phyloP scores from a whole-genome alignment of 2,329 filamentous ascomycete species.

The Colletotrichum chrysophilum region DNA sequence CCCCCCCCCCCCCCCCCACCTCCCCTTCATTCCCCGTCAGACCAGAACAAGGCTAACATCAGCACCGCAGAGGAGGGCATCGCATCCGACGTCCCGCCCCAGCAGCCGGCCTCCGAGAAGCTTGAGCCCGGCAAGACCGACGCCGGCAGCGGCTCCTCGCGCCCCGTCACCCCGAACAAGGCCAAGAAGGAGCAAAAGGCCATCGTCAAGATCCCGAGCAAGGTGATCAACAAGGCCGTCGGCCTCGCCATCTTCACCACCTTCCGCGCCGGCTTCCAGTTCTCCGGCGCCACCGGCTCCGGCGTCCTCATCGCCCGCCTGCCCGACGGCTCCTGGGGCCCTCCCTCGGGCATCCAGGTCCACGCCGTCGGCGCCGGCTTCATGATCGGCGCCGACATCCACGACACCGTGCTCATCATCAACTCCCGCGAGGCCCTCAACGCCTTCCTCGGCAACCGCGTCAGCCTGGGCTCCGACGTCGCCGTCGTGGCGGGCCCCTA shows the following conservation, averaged over 20 bases:
- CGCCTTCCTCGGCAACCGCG: constrained; percentile 76
- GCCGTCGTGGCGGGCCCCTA: constrained; percentile 74
- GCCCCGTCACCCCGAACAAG: constrained; percentile 26
- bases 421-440: constrained; percentile 78
- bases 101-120: constrained; percentile 25
- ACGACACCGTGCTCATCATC: constrained; percentile 88
- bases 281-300: constrained; percentile 70
- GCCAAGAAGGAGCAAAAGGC: constrained; percentile 45
- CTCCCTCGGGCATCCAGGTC: constrained; percentile 82
- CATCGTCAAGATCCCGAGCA: constrained; percentile 58
- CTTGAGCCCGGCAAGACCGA: constrained; percentile 20
- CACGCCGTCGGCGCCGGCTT: constrained; percentile 83
- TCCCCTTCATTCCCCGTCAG: background rate
- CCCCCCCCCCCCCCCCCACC: too few relatives aligned
- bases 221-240: constrained; percentile 69
- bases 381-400: constrained; percentile 83
- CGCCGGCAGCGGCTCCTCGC: background rate
- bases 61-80: constrained; percentile 53
- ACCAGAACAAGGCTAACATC: constrained; percentile 16
- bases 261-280: constrained; percentile 69
- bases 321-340: constrained; percentile 74
- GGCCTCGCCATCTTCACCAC: constrained; percentile 77
- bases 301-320: constrained; percentile 68
- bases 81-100: constrained; percentile 43
- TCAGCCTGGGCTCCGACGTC: constrained; percentile 80